Percentiles rank a stretch among this genome's conserved stretches.
phyloP scores from a whole-genome alignment of 176 grass and related monocot species.

The Musa acuminata region DNA sequence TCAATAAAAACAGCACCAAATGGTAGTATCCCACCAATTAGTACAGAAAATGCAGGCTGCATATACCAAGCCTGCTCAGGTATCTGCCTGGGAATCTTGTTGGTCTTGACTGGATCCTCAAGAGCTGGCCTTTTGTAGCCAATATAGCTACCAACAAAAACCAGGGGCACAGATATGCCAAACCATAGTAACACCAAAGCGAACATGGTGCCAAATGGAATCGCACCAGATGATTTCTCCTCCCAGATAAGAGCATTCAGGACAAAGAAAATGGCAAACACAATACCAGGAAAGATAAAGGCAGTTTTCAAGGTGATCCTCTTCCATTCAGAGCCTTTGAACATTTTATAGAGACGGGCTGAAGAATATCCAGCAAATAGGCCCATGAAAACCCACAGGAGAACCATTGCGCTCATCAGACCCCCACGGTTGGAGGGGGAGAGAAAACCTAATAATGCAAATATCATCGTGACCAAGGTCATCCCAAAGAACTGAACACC shows the following conservation, averaged over 20 bases:
- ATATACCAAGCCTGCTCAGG: conserved; percentile 70
- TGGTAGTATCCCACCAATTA: conserved; percentile 61
- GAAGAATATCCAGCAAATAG: conserved; percentile 66
- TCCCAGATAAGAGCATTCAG: conserved; percentile 77
- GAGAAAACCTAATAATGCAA: conserved; percentile 64
- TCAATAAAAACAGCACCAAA: conserved; percentile 72
- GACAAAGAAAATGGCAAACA: conserved; percentile 56
- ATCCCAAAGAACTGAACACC: conserved; percentile 71
- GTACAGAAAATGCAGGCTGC: conserved; percentile 56
- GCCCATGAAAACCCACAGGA: conserved; percentile 79
- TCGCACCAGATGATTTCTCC: conserved; percentile 73
- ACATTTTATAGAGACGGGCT: conserved; percentile 76
- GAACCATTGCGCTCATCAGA: conserved; percentile 72
- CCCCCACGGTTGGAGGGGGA: conserved; percentile 69
- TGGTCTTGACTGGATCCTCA: conserved; percentile 66
- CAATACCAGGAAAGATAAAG: conserved; percentile 70
- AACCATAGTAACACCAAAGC: conserved; percentile 63
- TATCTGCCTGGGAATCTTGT: conserved; percentile 74
- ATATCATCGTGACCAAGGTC: conserved; percentile 73
- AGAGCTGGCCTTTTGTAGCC: conserved; percentile 66
- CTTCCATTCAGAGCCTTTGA: conserved; percentile 76
- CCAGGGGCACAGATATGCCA: conserved; percentile 64
- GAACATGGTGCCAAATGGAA: conserved; percentile 83
- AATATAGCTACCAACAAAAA: conserved; percentile 72
- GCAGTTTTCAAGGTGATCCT: conserved; percentile 74